Conservation (phyloP, 345 rosid species). For the Populus simonii region DNA sequence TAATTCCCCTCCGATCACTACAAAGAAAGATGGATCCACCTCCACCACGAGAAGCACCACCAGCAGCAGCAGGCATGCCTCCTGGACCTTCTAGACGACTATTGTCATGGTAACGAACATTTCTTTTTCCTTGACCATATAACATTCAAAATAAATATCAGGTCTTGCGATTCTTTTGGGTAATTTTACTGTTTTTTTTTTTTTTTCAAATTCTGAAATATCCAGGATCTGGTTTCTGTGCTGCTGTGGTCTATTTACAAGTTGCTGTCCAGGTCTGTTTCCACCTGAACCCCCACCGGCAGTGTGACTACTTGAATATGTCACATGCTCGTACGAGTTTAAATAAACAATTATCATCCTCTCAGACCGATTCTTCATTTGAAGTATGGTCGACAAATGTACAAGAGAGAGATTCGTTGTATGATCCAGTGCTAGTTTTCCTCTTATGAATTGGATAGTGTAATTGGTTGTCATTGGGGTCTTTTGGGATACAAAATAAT, state of each 20-base stretch:
- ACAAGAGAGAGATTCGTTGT: neutral
- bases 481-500: neutral
- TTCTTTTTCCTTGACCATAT: neutral
- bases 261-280: neutral
- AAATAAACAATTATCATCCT: neutral
- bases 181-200: neutral
- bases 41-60: neutral
- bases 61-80: neutral
- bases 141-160: neutral
- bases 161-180: neutral
- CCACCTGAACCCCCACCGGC: conserved; percentile 8
- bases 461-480: neutral
- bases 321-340: neutral
- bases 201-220: neutral
- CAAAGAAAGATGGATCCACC: conserved; percentile 8
- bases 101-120: neutral
- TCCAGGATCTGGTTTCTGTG: conserved; percentile 2
- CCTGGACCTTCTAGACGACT: neutral
- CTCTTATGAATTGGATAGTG: neutral
- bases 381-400: neutral
- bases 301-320: neutral
- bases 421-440: neutral
- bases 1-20: neutral
- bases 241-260: conserved; percentile 12
- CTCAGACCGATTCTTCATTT: neutral